Evolutionary conservation across 2,329 filamentous ascomycete species (phyloP), one percentile per base, ranked within the genome.

Genomic region (Ophiostoma pallidulum): DNA sequence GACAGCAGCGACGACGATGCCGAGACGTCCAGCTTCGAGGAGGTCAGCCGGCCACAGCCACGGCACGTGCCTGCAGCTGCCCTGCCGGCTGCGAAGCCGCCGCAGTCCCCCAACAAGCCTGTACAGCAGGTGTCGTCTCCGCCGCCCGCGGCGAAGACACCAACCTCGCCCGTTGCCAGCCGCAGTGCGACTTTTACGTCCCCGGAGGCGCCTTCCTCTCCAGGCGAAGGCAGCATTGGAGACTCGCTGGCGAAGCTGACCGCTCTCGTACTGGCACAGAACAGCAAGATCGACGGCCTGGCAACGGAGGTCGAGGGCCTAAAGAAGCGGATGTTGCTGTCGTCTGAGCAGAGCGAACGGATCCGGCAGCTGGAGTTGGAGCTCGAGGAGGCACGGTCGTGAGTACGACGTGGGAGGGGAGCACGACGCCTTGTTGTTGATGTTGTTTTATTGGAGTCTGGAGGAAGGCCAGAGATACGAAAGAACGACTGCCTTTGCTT

Each of bases 11-110:
- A 60, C 8, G 76, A 80, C 10, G 77, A 59, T n/a, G 59, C 56
- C 40, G 83, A 86, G 49, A 74, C 77, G 24, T 91, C 86, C 1
- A 87, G 83, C 66, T 96, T 96, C 56, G 90, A 96, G 61, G 88
- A 95, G 61, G 75, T 92, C 28, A 66, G 83, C 28, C 88, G 87
- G 61, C 86, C 87, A 18, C 68, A 77, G 10, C 83, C 86, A 57
- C 82, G 84, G 40, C 56, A 61, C 14, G 53, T 58, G n/a, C 18
- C 39, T 8, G 28, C 32, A 4, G 39, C 45, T 8, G 40, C 41
- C 4, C n/a, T n/a, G n/a, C n/a, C n/a, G n/a, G 43, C 39, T 7
- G 41, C 39, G 20, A 59, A 72, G 31, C 74, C 74, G 63, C 69
- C 19, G 56, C 9, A 64, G 4, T 65, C 68, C n/a, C 64, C 71